Base-by-base conservation (phyloP, 2,329 filamentous ascomycete genomes). In the Talaromyces pinophilus region DNA sequence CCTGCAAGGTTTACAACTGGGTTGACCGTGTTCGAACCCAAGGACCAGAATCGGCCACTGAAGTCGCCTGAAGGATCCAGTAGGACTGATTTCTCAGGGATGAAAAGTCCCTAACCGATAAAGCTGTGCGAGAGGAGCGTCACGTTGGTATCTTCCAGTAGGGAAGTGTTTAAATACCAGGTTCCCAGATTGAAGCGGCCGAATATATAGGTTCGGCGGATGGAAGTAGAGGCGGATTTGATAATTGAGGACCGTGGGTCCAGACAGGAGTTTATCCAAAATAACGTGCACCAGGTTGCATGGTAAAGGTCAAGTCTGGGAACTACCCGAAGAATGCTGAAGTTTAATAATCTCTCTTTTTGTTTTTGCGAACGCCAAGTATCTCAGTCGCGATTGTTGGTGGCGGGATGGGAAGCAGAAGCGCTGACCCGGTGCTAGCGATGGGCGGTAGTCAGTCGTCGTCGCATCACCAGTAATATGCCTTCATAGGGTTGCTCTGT, bases 1-100 rank as follows among this genome's bases (percentile, higher is more conserved):
- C 44, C 61, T 61, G 57, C 76, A 72, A 78, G 75, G 71, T 72
- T 75, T 70, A 75, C 75, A 15, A 67, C 63, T 35, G 73, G 70
- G 25, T 72, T 72, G 44, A 72, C 57, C 46, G 73, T 67, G 62
- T 79, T 75, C 66, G 72, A 75, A 75, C 74, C 78, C 64, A 76
- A 67, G 25, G 80, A 74, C 82, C 82, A 85, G 78, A 80, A 79
- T 74, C 79, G 78, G 79, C 79, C 80, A 78, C 80, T 79, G 79
- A 79, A 76, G 72, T 80, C 72, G 74, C 76, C 78, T 72, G 77
- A 77, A 74, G 79, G 78, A 82, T 84, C 82, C 82, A 84, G 79
- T 75, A 76, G 82, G 80, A 81, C 62, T 63, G 65, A 57, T 67
- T 55, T 59, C 17, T 38, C 15, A 63, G 65, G 65, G 82, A 67